Base-by-base conservation (phyloP, 179 eudicot species). In the Spergularia azorica region DNA sequence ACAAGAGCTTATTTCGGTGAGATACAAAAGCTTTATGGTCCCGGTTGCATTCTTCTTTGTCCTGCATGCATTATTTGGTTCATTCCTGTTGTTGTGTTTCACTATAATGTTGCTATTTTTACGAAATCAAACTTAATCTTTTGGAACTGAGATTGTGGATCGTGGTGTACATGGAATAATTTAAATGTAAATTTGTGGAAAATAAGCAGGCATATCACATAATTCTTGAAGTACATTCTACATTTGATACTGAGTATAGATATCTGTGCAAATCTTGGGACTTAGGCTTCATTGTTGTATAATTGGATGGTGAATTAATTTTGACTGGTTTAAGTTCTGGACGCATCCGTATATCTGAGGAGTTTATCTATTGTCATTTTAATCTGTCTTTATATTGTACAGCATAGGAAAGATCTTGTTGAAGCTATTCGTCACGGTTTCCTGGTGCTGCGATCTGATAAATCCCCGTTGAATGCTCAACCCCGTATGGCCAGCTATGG, bases 401-500 rank as follows among this genome's bases (percentile, higher is more conserved):
- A 95, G 99, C 98, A 95, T 63, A 87, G 98, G 76, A 95, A 88
- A 87, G 88, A 89, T 72, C 89, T 95, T 82, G 91, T 95, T 78
- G 94, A 90, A 83, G 92, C 89, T 60, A 87, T 91, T 77, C 94
- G 79, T 80, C 97, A 86, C 77, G 97, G 97, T 66, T 62, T 93
- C 78, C 77, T 83, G 62, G 83, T 86, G 52, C 77, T 93, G 62
- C 89, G 90, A 73, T 87, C 96, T 73, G 92, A 93, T 82, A 94
- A 90, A 79, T 60, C 85, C 48, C 71, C 90, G 72, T 77, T 90
- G 70, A 82, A 80, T 81, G 78, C 87, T 61, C 97, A 95, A 80
- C 69, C 88, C n/a, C 92, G 91, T 74, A 84, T 90, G 92, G 97
- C 99, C 51, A 95, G 99, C 79, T 95, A 95, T 86, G 99, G 94